These are phyloP conservation scores for Cephalotrichum gorgonifer DNA, from an alignment of 2,329 filamentous ascomycete genomes.

Conservation along the genomic window DNA sequence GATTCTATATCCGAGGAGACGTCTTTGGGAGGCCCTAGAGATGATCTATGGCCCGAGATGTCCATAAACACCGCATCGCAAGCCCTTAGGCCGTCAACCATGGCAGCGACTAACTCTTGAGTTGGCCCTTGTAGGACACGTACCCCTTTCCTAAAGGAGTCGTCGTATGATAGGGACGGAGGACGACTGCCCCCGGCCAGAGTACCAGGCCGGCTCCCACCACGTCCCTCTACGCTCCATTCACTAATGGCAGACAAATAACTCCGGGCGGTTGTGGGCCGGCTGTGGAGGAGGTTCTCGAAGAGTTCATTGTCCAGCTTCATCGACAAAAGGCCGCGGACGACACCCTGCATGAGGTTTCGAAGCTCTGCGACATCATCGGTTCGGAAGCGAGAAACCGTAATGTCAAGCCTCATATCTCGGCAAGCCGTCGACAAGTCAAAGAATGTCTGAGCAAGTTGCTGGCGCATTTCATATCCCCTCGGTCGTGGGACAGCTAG, in stretches of 20 bases:
- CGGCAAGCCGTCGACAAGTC: conserved; percentile 44
- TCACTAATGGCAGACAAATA: not conserved
- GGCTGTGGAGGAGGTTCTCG: conserved; percentile 13
- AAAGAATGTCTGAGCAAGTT: conserved; percentile 40
- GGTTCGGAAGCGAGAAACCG: conserved; percentile 40
- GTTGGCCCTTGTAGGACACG: conserved; percentile 32
- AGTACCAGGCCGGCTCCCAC: too few relatives aligned
- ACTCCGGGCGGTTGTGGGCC: not conserved
- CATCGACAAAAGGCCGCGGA: conserved; percentile 41
- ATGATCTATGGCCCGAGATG: conserved; percentile 36
- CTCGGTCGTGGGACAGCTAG: conserved; percentile 19
- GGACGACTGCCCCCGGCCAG: not conserved
- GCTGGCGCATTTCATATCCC: conserved; percentile 24
- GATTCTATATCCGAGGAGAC: conserved; percentile 30
- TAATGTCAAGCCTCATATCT: conserved; percentile 47
- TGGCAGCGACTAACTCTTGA: conserved; percentile 31
- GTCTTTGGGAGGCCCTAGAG: conserved; percentile 31
- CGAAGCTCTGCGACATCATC: conserved; percentile 37
- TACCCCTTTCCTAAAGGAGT: conserved; percentile 14
- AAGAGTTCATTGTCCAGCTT: conserved; percentile 37
- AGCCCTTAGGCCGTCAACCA: conserved; percentile 30
- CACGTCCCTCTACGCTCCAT: not conserved
- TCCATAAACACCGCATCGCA: conserved; percentile 45
- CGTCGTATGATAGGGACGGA: conserved; percentile 4
- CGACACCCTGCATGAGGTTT: conserved; percentile 44